Base-by-base conservation (phyloP, 2,329 filamentous ascomycete species). In the Pezicula radicicola region DNA sequence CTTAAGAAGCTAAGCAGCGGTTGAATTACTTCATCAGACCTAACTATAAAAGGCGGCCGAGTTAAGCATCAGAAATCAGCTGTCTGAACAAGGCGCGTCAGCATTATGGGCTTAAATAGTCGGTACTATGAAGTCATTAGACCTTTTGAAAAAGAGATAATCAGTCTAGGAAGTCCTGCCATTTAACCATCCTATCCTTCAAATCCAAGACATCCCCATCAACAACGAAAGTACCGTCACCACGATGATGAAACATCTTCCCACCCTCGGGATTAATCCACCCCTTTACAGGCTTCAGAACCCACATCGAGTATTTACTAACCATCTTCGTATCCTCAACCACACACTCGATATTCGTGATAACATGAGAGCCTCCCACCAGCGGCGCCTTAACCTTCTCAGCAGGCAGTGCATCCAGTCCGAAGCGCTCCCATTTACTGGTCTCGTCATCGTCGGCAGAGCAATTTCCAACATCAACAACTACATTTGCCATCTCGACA, bases 181-280 rank as follows among this genome's bases (percentile, higher is more conserved):
- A 70, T 57, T 69, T 68, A 49, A 65, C 60, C 68, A 69, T 69
- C 25, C 64, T 55, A 19, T 66, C 63, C 55, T 64, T 63, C 54
- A 69, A 56, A 55, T 68, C 60, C 36, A 70, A 40, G 7, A 67
- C 48, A 15, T 66, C 62, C 13, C 66, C 67, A 43, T 68, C 67
- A 30, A 66, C 58, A 25, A 63, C 62, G 49, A 70, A 68, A 0
- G 63, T 63, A 39, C 67, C 67, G 47, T 69, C 61, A 10, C 67
- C 67, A 43, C 66, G 66, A 55, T 70, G 67, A 57, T 70, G 67
- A 47, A 69, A 66, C 66, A 68, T 69, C 56, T 54, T 64, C 40
- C 60, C 63, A 30, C 60, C 63, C 18, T 63, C 60, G 45, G 62
- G 62, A 50, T 64, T 63, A 13, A 64, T 59, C 67, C 67, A 69